A percentile compares a stretch with the other conserved stretches of the same genome.
phyloP scores from a whole-genome alignment of 331 rosid species.

The Quercus tomentella region DNA sequence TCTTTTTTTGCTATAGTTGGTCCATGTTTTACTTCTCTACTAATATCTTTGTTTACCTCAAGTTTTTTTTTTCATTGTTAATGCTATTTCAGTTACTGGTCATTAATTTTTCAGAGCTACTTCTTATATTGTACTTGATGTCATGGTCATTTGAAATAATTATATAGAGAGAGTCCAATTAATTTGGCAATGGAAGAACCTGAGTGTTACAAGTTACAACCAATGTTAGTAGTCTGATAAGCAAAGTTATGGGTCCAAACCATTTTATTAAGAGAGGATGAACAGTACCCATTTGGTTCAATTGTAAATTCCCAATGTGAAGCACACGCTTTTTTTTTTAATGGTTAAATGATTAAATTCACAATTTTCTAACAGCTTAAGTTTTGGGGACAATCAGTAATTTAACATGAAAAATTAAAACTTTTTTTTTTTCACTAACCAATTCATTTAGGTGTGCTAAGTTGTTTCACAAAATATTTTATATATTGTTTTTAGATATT shows the following conservation, averaged over 20 bases:
- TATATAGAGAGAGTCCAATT: background rate
- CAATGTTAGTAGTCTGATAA: no score
- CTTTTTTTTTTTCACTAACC: background rate
- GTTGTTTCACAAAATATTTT: background rate
- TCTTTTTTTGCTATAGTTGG: background rate
- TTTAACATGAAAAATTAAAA: no score
- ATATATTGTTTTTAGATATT: background rate
- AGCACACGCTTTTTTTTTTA: background rate
- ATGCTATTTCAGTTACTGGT: background rate
- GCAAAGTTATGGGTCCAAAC: no score
- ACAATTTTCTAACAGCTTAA: no score
- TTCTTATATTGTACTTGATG: background rate
- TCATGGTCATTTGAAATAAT: background rate
- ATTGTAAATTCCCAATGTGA: slow-evolving; percentile 10
- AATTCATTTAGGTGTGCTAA: background rate
- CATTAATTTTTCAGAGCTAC: background rate
- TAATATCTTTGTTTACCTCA: background rate
- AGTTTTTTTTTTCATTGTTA: slow-evolving; percentile 8
- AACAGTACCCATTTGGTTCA: background rate
- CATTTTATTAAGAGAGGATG: no score
- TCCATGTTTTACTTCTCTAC: background rate
- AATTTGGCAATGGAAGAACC: background rate
- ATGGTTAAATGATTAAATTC: no score
- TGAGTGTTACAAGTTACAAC: no score
- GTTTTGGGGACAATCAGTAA: no score